A percentile compares a stretch with the other conserved stretches of the same genome.
Conservation (phyloP, 2,329 filamentous ascomycete genomes). For the Dactylonectria estremocensis region DNA sequence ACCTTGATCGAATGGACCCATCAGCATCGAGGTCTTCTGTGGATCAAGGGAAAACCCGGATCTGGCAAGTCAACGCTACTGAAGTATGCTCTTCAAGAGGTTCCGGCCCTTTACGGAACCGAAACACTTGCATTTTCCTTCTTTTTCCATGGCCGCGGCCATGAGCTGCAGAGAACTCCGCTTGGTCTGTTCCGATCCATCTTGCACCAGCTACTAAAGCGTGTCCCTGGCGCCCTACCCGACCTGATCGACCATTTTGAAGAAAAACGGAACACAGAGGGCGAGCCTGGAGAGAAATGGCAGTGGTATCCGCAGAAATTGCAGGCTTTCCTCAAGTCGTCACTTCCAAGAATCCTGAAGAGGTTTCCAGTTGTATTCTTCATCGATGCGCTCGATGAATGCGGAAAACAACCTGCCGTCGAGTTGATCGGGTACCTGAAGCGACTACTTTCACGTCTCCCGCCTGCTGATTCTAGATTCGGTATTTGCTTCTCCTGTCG, state of each 20-base stretch:
- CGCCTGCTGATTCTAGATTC: too few species aligned
- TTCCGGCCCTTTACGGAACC: neutral
- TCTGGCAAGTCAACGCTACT: constrained; percentile 56
- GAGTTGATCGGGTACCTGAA: too few species aligned
- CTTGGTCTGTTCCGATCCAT: constrained; percentile 56
- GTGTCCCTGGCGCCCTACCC: constrained; percentile 39
- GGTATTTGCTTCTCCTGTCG: too few species aligned
- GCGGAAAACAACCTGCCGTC: too few species aligned
- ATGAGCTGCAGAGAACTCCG: constrained; percentile 50
- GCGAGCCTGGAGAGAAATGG: constrained; percentile 18
- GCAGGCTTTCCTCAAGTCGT: too few species aligned
- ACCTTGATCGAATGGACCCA: neutral
- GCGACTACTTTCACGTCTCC: too few species aligned
- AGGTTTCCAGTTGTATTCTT: too few species aligned
- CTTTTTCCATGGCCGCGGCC: constrained; percentile 47
- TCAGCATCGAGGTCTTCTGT: constrained; percentile 43
- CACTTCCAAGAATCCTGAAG: too few species aligned
- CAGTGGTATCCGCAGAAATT: too few species aligned
- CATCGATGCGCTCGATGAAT: too few species aligned
- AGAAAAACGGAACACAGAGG: constrained; percentile 17
- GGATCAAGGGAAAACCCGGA: constrained; percentile 54
- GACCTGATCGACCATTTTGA: constrained; percentile 42
- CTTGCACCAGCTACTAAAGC: constrained; percentile 50
- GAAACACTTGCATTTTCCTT: constrained; percentile 7
- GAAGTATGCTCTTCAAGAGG: constrained; percentile 28